phyloP scores from a whole-genome alignment of 83 land plant genomes.

The Picea mariana region DNA sequence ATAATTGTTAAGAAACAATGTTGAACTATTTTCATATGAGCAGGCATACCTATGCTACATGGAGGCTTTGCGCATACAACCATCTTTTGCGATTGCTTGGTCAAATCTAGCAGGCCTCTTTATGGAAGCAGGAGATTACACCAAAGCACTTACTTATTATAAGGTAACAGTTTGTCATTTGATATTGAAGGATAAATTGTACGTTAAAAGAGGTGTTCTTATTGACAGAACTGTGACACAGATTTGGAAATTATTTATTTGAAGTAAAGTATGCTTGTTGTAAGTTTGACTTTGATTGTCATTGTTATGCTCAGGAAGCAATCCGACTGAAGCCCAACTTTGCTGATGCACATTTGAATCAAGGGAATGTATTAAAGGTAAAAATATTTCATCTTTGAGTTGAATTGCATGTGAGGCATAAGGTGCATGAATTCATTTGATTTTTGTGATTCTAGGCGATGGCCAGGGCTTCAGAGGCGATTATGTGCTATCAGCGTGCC shows the following conservation, averaged over 20 bases:
- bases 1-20: too few relatives aligned
- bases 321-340: conserved; percentile 80
- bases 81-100: conserved; percentile 97
- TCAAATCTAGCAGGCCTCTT: conserved; percentile 94
- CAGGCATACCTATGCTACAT: conserved; percentile 93
- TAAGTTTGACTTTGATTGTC: not conserved
- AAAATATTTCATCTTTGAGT: conserved; percentile 15
- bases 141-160: conserved; percentile 78
- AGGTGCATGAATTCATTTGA: not conserved
- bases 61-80: conserved; percentile 92
- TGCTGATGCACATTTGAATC: conserved; percentile 88
- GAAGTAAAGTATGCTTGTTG: not conserved
- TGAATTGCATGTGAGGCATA: too few relatives aligned
- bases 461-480: conserved; percentile 91
- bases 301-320: conserved; percentile 71
- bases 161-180: conserved; percentile 44
- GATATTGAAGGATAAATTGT: not conserved
- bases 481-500: conserved; percentile 80
- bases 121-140: conserved; percentile 92
- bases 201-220: not conserved
- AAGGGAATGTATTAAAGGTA: conserved; percentile 96
- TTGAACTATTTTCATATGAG: conserved; percentile 2
- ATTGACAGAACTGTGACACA: not conserved
- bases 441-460: conserved; percentile 65
- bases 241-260: not conserved